Conservation (phyloP, 2,329 filamentous ascomycete genomes). For the Cercospora janseana region DNA sequence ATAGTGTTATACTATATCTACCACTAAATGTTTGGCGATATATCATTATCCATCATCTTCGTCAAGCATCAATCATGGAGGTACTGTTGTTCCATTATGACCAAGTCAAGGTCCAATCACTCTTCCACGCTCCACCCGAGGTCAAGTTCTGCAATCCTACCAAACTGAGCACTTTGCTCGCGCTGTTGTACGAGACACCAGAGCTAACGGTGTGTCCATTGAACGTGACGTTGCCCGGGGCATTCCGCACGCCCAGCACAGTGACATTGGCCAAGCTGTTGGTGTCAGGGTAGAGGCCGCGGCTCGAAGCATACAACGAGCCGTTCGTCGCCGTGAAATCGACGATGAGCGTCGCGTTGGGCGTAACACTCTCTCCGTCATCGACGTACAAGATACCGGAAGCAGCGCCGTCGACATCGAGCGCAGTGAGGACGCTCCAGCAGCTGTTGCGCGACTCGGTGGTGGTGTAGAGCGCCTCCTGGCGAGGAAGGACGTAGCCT, state of each 20-base stretch:
- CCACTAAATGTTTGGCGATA: background rate
- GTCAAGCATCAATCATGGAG: background rate
- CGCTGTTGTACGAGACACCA: constrained; percentile 52
- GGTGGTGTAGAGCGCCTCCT: constrained; percentile 68
- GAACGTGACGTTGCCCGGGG: constrained; percentile 49
- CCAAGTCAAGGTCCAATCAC: constrained; percentile 59
- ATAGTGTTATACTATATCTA: background rate
- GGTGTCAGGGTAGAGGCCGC: constrained; percentile 55
- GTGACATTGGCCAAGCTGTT: constrained; percentile 63
- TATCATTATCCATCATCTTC: background rate
- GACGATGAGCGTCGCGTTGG: constrained; percentile 56
- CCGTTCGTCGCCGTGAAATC: constrained; percentile 43
- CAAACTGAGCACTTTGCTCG: constrained; percentile 52
- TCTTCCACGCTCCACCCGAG: constrained; percentile 54
- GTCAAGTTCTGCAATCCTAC: constrained; percentile 52
- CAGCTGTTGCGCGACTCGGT: constrained; percentile 60
- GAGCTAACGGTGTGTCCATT: constrained; percentile 48
- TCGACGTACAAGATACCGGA: constrained; percentile 67
- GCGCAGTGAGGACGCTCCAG: constrained; percentile 66
- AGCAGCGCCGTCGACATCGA: constrained; percentile 56
- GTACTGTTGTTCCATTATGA: constrained; percentile 11
- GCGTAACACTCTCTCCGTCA: constrained; percentile 67
- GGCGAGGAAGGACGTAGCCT: constrained; percentile 64
- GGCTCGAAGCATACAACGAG: constrained; percentile 50
- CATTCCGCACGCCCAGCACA: constrained; percentile 55